phyloP scores from a whole-genome alignment of 1,139 yeast species.

The Blastobotrys serpentis region DNA sequence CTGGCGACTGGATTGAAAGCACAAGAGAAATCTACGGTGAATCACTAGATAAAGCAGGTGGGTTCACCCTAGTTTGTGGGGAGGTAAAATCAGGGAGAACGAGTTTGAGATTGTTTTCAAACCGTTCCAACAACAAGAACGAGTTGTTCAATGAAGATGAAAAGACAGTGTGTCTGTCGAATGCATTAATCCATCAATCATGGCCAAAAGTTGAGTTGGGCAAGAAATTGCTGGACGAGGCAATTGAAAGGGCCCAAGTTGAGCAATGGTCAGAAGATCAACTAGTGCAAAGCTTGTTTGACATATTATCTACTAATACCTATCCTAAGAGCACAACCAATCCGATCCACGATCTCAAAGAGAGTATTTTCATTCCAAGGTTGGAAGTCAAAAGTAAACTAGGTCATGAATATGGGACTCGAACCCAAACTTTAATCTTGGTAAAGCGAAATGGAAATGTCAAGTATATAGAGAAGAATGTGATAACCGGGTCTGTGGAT shows the following conservation, averaged over 20 bases:
- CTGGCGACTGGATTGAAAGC: constrained; percentile 48
- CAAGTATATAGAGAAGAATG: constrained; percentile 46
- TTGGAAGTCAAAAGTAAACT: constrained; percentile 42
- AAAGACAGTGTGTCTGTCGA: constrained; percentile 57
- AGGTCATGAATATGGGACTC: constrained; percentile 63
- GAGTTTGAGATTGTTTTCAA: constrained; percentile 11
- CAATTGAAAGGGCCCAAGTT: constrained; percentile 40
- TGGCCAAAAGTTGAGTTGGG: constrained; percentile 75
- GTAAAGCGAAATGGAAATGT: constrained; percentile 51
- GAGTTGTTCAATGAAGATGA: constrained; percentile 16
- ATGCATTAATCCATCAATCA: constrained; percentile 58
- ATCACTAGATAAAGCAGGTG: constrained; percentile 59
- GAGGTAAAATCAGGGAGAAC: constrained; percentile 25
- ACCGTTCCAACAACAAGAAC: constrained; percentile 23
- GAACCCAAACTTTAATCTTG: constrained; percentile 81
- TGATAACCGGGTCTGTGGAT: constrained; percentile 18
- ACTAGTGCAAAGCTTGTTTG: constrained; percentile 53
- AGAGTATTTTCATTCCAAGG: constrained; percentile 67
- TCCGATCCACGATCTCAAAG: constrained; percentile 41
- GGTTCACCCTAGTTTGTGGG: constrained; percentile 82
- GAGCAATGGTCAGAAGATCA: constrained; percentile 40
- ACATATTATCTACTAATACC: constrained; percentile 51
- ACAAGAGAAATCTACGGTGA: constrained; percentile 23
- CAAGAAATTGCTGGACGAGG: constrained; percentile 42
- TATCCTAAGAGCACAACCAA: constrained; percentile 34